A percentile compares a stretch with the other conserved stretches of the same genome.
These are phyloP conservation scores for Alloteropsis semialata DNA, from an alignment of 176 grass and related monocot genomes.

Conservation along the genomic window DNA sequence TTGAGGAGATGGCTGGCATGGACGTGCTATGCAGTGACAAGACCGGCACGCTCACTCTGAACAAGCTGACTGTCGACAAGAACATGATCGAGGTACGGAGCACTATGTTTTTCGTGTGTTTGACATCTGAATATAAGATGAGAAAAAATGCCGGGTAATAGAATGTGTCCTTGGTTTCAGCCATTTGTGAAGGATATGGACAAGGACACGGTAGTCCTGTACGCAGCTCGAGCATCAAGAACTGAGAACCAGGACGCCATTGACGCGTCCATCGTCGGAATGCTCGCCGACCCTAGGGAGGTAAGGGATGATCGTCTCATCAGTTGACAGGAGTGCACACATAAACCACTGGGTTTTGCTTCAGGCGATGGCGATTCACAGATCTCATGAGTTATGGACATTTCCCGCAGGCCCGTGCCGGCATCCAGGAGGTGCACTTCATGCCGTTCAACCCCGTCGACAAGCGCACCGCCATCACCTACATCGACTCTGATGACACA, in stretches of 20 bases:
- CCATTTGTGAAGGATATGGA: slow-evolving; percentile 50
- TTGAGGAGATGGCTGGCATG: slow-evolving; percentile 98
- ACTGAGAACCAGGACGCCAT: slow-evolving; percentile 90
- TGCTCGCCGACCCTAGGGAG: slow-evolving; percentile 61
- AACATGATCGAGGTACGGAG: slow-evolving; percentile 71
- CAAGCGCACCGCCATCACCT: slow-evolving; percentile 88
- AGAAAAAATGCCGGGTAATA: background rate
- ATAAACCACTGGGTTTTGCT: background rate
- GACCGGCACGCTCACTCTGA: slow-evolving; percentile 91
- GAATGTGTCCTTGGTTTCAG: slow-evolving; percentile 13
- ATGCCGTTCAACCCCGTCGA: slow-evolving; percentile 89
- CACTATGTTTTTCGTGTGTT: background rate
- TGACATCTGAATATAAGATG: background rate
- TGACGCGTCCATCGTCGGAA: slow-evolving; percentile 66
- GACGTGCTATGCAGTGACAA: slow-evolving; percentile 98
- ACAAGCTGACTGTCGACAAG: slow-evolving; percentile 85
- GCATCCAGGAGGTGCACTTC: slow-evolving; percentile 84
- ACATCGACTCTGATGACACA: slow-evolving; percentile 47
- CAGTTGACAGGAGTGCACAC: background rate
- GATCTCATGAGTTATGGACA: background rate
- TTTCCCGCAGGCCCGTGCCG: slow-evolving; percentile 46
- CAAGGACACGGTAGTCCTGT: slow-evolving; percentile 44
- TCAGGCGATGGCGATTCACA: background rate
- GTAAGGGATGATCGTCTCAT: background rate
- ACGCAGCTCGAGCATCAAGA: slow-evolving; percentile 57